These are phyloP conservation scores for Rhododendron kiyosumense DNA, from an alignment of 148 eudicot genomes.

Conservation along the genomic window DNA sequence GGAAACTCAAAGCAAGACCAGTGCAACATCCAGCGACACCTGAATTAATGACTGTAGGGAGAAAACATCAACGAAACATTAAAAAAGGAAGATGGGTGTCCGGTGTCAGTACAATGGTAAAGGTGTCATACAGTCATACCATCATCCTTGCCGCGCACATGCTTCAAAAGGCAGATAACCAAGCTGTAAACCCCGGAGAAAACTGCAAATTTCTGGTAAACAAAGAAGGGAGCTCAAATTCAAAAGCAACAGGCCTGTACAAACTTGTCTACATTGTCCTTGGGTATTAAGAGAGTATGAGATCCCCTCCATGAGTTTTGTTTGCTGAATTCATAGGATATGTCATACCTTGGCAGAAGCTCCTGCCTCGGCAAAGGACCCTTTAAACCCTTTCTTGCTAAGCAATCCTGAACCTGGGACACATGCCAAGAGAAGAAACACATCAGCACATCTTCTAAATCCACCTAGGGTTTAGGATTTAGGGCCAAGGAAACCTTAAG, in stretches of 20 bases:
- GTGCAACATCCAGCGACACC: slow-evolving; percentile 98
- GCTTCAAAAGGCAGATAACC: slow-evolving; percentile 82
- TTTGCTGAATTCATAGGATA: not conserved
- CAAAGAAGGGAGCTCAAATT: not conserved
- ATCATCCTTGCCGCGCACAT: slow-evolving; percentile 89
- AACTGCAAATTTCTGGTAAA: slow-evolving; percentile 77
- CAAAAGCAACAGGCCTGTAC: not conserved
- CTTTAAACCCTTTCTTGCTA: slow-evolving; percentile 78
- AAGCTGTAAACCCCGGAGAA: slow-evolving; percentile 82
- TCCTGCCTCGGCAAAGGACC: slow-evolving; percentile 78
- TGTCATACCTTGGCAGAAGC: slow-evolving; percentile 72
- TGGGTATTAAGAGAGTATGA: not conserved
- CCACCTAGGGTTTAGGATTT: not conserved
- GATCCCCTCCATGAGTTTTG: not conserved
- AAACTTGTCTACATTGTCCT: not conserved
- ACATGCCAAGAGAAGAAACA: not conserved
- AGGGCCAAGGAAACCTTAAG: not conserved
- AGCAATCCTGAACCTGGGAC: slow-evolving; percentile 71
- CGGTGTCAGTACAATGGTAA: not conserved
- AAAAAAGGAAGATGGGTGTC: not conserved
- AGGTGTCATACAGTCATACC: slow-evolving; percentile 44
- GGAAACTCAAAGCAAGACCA: slow-evolving; percentile 82
- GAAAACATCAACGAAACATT: not conserved
- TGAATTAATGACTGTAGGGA: slow-evolving; percentile 62
- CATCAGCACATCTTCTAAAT: not conserved